A percentile compares a stretch with the other conserved stretches of the same genome.
Conservation (phyloP, 2,329 filamentous ascomycete genomes). For the Purpureocillium lavendulum region DNA sequence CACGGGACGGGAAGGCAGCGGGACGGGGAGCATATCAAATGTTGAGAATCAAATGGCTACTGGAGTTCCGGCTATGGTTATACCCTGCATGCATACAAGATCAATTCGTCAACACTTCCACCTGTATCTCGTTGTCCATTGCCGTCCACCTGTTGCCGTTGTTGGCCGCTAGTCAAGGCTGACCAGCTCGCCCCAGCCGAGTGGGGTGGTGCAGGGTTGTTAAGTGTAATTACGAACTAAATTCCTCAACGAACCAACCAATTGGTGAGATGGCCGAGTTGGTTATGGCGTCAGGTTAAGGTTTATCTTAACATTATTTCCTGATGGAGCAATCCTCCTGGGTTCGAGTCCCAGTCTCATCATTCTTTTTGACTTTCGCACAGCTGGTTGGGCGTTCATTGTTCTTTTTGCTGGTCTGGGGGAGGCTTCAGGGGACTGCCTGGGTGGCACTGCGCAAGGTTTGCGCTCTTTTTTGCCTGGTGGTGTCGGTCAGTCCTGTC, state of each 20-base stretch:
- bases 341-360: constrained; percentile 27
- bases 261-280: constrained; percentile 4
- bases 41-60: neutral
- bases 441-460: neutral
- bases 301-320: constrained; percentile 9
- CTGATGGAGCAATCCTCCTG: constrained; percentile 12
- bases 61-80: no score
- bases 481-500: no score
- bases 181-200: no score
- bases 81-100: no score
- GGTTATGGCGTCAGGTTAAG: constrained; percentile 5
- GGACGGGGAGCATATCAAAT: constrained; percentile 25
- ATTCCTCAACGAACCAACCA: neutral
- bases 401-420: neutral
- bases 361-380: constrained; percentile 8
- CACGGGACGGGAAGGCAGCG: constrained; percentile 17
- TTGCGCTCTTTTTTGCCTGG: neutral
- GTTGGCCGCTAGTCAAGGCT: no score
- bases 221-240: no score
- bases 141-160: no score
- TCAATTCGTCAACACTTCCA: no score
- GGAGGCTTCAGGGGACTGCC: no score
- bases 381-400: no score
- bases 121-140: no score
- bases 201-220: no score